A percentile compares a stretch with the other conserved stretches of the same genome.
Conservation (phyloP, 805 yeast genomes). For the Lipomyces starkeyi region DNA sequence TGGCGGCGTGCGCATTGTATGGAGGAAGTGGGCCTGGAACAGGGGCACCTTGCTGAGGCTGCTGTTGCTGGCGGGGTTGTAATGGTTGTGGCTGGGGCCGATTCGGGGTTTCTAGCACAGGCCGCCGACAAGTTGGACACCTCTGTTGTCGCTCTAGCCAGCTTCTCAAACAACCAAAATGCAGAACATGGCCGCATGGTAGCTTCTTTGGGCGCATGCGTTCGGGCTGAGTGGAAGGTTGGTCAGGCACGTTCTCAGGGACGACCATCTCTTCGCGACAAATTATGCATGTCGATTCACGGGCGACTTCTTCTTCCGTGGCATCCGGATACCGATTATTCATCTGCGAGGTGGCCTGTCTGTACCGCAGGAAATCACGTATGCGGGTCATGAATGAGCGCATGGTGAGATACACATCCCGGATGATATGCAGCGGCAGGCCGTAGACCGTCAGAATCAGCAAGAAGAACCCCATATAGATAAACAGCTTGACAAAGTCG, state of each 20-base stretch:
- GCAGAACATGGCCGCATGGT: conserved; percentile 85
- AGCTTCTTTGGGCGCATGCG: conserved; percentile 69
- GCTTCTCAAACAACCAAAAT: conserved; percentile 84
- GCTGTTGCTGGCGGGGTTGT: conserved; percentile 17
- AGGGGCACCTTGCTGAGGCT: conserved; percentile 8
- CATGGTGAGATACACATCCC: conserved; percentile 54
- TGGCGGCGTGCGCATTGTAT: background rate
- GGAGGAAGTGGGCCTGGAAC: background rate
- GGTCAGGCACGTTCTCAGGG: conserved; percentile 41
- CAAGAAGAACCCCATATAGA: conserved; percentile 55
- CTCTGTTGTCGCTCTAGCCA: conserved; percentile 92
- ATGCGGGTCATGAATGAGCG: conserved; percentile 43
- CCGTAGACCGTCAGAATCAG: conserved; percentile 54
- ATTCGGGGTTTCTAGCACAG: conserved; percentile 54
- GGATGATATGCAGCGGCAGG: conserved; percentile 56
- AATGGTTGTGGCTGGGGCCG: background rate
- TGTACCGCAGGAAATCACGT: conserved; percentile 43
- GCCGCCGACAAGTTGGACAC: conserved; percentile 90
- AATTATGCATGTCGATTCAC: conserved; percentile 65
- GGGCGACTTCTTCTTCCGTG: conserved; percentile 61
- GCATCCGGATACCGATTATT: conserved; percentile 71
- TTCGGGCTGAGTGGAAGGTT: conserved; percentile 35
- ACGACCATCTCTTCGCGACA: conserved; percentile 88
- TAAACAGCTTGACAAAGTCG: conserved; percentile 52
- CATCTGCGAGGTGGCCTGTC: conserved; percentile 58